Base-by-base conservation (phyloP, 768 basidiomycete genomes). In the Tylopilus plumbeoviolaceoides region DNA sequence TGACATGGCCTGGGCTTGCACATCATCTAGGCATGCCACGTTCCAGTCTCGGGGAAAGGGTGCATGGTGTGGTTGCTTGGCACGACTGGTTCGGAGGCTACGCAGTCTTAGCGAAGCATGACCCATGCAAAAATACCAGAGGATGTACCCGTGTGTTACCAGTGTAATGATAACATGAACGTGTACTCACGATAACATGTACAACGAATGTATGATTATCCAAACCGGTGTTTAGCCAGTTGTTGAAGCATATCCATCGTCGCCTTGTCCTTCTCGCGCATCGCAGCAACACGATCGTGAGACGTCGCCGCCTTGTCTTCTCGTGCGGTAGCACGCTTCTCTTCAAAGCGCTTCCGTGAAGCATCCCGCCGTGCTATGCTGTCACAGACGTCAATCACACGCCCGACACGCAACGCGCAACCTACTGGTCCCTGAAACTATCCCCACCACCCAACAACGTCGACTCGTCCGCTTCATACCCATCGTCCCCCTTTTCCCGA, bases 231-330 rank as follows among this genome's bases (percentile, higher is more conserved):
- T 67, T 89, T 92, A n/a, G 93, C 94, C 65, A 95, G 72, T 59
- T 87, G 83, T 70, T 89, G 89, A 70, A 97, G 93, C 92, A 94
- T 95, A 52, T 91, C 91, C 91, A 98, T 98, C 0, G 92, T 97
- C 17, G 84, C 89, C 67, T 84, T 85, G 62, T 97, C 93, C 64
- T 90, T 94, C 63, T 87, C 84, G 60, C 79, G 83, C 53, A 83
- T 74, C 6, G 79, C 83, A 21, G 62, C 74, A 0, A 79, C 75
- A 50, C 87, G 80, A 63, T 94, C 91, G 39, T 82, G 78, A 12
- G 75, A 64, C 1, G 69, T 78, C 25, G 75, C 73, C 5, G 63
- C 62, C 50, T 77, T 80, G 38, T 86, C 86, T 44, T 81, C 83
- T 47, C 69, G 70, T 7, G 44, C 17, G 1, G 56, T 42, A 31